Evolutionary conservation across 2,329 filamentous ascomycete species (phyloP).

Genomic region (Cordyceps fumosorosea): DNA sequence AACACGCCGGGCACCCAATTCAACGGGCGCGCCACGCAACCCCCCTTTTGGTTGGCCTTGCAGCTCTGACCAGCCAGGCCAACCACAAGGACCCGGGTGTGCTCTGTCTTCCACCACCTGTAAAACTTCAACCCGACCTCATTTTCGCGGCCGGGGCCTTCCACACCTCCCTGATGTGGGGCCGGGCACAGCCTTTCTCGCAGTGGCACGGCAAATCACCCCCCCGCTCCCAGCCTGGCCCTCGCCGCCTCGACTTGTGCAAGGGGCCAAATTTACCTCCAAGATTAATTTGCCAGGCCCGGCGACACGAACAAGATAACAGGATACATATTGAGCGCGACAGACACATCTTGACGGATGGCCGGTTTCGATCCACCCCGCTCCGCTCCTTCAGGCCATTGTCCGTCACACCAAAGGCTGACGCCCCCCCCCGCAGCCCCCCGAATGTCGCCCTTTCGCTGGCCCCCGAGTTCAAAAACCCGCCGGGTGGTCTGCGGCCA

Average conservation of each 20-base stretch:
- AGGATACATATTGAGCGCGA: not conserved
- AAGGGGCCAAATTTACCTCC: not conserved
- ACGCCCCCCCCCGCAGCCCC: not conserved
- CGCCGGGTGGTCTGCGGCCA: too few relatives aligned
- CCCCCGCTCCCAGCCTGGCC: not conserved
- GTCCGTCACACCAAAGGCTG: not conserved
- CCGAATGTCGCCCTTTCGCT: not conserved
- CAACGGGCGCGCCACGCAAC: slow-evolving; percentile 1
- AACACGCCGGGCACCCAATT: not conserved
- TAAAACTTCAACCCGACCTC: not conserved
- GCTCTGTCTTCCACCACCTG: not conserved
- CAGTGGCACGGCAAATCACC: not conserved
- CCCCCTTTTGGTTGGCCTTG: not conserved
- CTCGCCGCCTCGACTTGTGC: slow-evolving; percentile 1
- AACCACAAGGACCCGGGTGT: not conserved
- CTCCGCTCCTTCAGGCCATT: not conserved
- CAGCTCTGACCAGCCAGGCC: not conserved
- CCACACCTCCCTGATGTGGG: slow-evolving; percentile 3
- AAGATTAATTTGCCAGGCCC: not conserved
- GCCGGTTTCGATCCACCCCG: slow-evolving; percentile 1
- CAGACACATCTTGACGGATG: not conserved
- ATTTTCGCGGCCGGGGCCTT: slow-evolving; percentile 6
- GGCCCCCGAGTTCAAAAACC: not conserved
- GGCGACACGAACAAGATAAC: not conserved
- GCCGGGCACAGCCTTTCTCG: slow-evolving; percentile 4